Evolutionary conservation across 2,329 filamentous ascomycete genomes (phyloP), one percentile per base, ranked within the genome.

Genomic region (Annulohypoxylon truncatum): DNA sequence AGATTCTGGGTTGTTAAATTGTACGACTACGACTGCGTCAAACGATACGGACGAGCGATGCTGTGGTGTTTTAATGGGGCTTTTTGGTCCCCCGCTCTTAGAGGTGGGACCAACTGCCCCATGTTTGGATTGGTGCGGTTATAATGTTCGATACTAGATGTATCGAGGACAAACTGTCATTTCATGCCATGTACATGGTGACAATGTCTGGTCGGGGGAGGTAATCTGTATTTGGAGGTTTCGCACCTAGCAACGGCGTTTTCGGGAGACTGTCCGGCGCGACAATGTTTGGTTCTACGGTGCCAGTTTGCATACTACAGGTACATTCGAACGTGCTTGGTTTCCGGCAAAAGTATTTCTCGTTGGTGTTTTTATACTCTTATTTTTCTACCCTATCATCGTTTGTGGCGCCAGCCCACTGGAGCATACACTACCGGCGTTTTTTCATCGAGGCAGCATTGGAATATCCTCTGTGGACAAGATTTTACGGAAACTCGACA

Each of bases 371-470:
- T 28, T 28, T 8, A 28, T 2, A 44, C 62, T 52, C 40, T 29
- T 48, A 52, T 40, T 46, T 20, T 50, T 42, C 33, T 56, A 47
- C 28, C 47, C 60, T 54, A 50, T 65, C 44, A 58, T 54, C 51
- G 59, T 59, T 65, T 50, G 63, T 64, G 68, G 65, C 61, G 44
- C 65, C 63, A 66, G 56, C 50, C 66, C 59, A 61, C 55, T 60
- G 61, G 63, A 71, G 68, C 68, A 71, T 71, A 68, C 58, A 62
- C 61, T 47, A 70, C 50, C 68, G 68, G 66, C 68, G 68, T 71
- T 70, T 56, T 60, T 56, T 57, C 48, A 62, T 66, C 55, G 59
- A 68, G 61, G 61, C 54, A 62, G 61, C 64, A 70, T 70, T 64
- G 59, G 61, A 62, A 64, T 33, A 59, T 52, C 55, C 54, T 61